These are phyloP conservation scores for Ustilaginoidea virens DNA, from an alignment of 2,329 filamentous ascomycete genomes.

Conservation along the genomic window DNA sequence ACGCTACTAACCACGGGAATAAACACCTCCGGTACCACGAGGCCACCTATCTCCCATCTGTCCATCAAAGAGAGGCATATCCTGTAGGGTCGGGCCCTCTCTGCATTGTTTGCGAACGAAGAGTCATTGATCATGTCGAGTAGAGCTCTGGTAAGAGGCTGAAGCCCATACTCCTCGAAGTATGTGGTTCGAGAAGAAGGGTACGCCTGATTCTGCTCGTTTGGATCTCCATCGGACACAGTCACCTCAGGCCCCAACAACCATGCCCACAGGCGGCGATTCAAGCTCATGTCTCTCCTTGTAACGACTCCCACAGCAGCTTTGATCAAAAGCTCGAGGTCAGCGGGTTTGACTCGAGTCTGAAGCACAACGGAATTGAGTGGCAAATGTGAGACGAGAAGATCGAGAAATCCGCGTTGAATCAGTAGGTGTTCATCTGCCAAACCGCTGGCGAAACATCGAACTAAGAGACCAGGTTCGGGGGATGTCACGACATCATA, in stretches of 20 bases:
- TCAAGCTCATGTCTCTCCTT: slow-evolving; percentile 90
- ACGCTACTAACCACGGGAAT: slow-evolving; percentile 72
- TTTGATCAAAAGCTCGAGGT: slow-evolving; percentile 67
- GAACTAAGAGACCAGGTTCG: slow-evolving; percentile 77
- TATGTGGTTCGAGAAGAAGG: slow-evolving; percentile 55
- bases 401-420: slow-evolving; percentile 83
- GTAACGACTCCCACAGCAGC: slow-evolving; percentile 79
- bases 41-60: slow-evolving; percentile 87
- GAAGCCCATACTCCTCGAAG: slow-evolving; percentile 67
- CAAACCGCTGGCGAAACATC: slow-evolving; percentile 84
- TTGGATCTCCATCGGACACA: slow-evolving; percentile 30
- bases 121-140: slow-evolving; percentile 53
- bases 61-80: slow-evolving; percentile 96
- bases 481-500: slow-evolving; percentile 63
- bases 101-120: slow-evolving; percentile 23
- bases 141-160: slow-evolving; percentile 58
- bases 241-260: slow-evolving; percentile 64
- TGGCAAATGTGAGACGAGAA: slow-evolving; percentile 81
- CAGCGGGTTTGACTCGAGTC: slow-evolving; percentile 51
- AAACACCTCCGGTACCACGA: slow-evolving; percentile 80
- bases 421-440: slow-evolving; percentile 79
- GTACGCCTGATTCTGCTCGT: slow-evolving; percentile 27
- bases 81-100: slow-evolving; percentile 72
- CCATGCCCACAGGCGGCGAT: slow-evolving; percentile 91
- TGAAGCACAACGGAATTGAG: slow-evolving; percentile 72